phyloP scores from a whole-genome alignment of 345 rosid genomes.

The Gossypium raimondii region DNA sequence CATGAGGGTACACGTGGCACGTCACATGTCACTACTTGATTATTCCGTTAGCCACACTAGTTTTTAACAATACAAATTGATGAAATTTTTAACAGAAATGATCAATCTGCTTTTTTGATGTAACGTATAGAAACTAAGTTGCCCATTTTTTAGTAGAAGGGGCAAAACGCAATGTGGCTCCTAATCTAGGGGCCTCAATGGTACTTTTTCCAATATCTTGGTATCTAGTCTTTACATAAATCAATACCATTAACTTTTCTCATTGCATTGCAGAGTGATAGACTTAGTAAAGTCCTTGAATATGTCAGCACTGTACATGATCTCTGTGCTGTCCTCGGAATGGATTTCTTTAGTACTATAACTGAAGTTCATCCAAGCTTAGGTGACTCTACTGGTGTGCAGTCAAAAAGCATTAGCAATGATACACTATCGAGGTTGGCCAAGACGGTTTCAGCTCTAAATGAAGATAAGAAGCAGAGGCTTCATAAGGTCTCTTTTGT shows the following conservation, averaged over 20 bases:
- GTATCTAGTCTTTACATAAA: background rate
- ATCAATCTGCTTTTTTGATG: too few species aligned
- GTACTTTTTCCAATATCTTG: background rate
- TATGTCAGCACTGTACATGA: conserved; percentile 87
- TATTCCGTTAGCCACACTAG: too few species aligned
- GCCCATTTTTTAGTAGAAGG: too few species aligned
- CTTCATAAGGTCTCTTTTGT: conserved; percentile 54
- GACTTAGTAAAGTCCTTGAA: conserved; percentile 83
- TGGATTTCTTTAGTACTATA: conserved; percentile 78
- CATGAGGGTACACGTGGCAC: too few species aligned
- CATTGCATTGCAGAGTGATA: conserved; percentile 58
- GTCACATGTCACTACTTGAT: too few species aligned
- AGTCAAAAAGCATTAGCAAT: conserved; percentile 89
- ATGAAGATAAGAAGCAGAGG: conserved; percentile 86
- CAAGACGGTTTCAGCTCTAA: conserved; percentile 62
- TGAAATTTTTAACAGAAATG: too few species aligned
- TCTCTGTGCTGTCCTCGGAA: conserved; percentile 81
- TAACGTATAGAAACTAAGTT: too few species aligned
- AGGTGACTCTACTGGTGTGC: conserved; percentile 55
- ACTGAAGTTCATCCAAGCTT: conserved; percentile 95
- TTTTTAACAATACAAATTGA: too few species aligned
- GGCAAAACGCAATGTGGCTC: too few species aligned
- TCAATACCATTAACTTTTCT: conserved; percentile 12
- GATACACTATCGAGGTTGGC: conserved; percentile 77
- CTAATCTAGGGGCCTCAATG: too few species aligned